These are phyloP conservation scores for Penicillium soppii DNA, from an alignment of 495 filamentous ascomycete species.

Conservation along the genomic window DNA sequence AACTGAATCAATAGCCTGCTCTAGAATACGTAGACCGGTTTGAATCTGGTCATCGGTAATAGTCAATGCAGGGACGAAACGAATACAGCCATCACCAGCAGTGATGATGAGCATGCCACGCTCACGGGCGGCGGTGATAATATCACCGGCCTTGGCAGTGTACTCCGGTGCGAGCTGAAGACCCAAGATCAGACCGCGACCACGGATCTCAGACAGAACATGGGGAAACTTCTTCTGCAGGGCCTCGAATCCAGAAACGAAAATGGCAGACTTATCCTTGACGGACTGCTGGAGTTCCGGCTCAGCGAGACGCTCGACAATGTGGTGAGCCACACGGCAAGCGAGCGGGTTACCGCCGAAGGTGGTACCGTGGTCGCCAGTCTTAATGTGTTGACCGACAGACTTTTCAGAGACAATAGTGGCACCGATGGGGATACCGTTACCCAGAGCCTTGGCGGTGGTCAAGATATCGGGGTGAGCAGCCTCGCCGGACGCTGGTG, in stretches of 20 bases:
- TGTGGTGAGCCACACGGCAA: conserved; percentile 77
- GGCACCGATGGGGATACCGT: conserved; percentile 92
- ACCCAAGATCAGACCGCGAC: conserved; percentile 80
- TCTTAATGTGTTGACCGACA: conserved; percentile 80
- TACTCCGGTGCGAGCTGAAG: conserved; percentile 75
- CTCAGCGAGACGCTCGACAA: conserved; percentile 71
- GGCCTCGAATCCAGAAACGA: conserved; percentile 60
- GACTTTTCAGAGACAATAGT: conserved; percentile 72
- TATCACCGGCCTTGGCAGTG: conserved; percentile 48
- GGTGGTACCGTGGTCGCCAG: conserved; percentile 94
- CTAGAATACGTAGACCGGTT: conserved; percentile 72
- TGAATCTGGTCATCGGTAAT: conserved; percentile 75
- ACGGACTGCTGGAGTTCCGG: conserved; percentile 64
- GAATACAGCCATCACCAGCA: conserved; percentile 81
- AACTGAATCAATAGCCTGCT: conserved; percentile 66
- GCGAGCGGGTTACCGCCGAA: conserved; percentile 95
- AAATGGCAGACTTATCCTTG: conserved; percentile 60
- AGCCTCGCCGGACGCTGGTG: conserved; percentile 45
- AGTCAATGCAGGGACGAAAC: conserved; percentile 81
- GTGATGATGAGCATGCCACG: conserved; percentile 88
- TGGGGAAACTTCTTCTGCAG: conserved; percentile 68
- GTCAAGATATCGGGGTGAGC: conserved; percentile 94
- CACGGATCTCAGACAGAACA: conserved; percentile 74
- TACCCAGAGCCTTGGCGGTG: conserved; percentile 92
- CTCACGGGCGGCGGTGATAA: conserved; percentile 85